These are phyloP conservation scores for Heterobasidion irregulare DNA, from an alignment of 1,284 basidiomycete genomes.

Conservation along the genomic window DNA sequence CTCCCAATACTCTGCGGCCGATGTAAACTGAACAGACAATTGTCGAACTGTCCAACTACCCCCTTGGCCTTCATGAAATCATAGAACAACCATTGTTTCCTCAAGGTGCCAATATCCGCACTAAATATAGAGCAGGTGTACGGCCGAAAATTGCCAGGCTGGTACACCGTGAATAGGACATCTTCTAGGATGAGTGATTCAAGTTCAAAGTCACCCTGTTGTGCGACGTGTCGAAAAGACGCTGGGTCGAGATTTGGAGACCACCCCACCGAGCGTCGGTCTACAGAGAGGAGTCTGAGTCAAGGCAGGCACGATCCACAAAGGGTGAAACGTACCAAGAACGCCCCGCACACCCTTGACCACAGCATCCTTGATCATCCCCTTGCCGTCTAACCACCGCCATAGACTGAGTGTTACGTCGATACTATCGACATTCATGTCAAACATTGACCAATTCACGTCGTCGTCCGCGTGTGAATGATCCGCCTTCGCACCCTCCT, in stretches of 20 bases:
- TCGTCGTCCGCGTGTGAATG: constrained; percentile 32
- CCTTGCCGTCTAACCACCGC: constrained; percentile 95
- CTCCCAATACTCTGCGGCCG: constrained; percentile 94
- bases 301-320: background rate
- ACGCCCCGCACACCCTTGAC: constrained; percentile 93
- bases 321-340: constrained; percentile 50
- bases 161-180: constrained; percentile 90
- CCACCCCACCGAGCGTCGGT: constrained; percentile 86
- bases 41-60: constrained; percentile 96
- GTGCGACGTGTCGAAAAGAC: constrained; percentile 67
- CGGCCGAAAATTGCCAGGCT: constrained; percentile 88
- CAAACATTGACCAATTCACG: constrained; percentile 80
- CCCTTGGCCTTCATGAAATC: constrained; percentile 89
- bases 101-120: constrained; percentile 79
- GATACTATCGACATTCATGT: constrained; percentile 88
- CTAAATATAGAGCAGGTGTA: constrained; percentile 95
- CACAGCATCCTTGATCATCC: constrained; percentile 84
- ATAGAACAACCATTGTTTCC: constrained; percentile 95
- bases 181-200: constrained; percentile 89
- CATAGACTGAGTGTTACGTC: constrained; percentile 93
- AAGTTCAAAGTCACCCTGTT: constrained; percentile 87
- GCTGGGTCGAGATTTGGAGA: constrained; percentile 79
- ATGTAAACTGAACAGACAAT: constrained; percentile 95
- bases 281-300: constrained; percentile 29
- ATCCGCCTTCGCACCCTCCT: constrained; percentile 22